Evolutionary conservation across 108 stramenopile species (phyloP).

Genomic region (Licmophora abbreviata): DNA sequence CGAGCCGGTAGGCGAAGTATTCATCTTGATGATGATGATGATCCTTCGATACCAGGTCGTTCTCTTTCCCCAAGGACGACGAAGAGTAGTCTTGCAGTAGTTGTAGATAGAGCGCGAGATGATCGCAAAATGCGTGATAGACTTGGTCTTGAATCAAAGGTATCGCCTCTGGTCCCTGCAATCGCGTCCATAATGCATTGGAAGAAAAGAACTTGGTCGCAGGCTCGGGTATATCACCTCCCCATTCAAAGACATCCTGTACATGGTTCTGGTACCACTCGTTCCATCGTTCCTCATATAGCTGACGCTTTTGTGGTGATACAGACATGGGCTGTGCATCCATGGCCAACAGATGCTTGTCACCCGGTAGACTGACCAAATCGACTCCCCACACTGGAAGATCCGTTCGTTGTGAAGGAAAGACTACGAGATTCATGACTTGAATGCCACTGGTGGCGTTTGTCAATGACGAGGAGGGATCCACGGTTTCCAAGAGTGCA

Average conservation of each 20-base stretch:
- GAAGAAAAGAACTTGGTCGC: constrained; percentile 63
- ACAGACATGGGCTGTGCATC: constrained; percentile 64
- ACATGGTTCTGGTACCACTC: constrained; percentile 34
- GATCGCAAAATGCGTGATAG: constrained; percentile 46
- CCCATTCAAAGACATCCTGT: constrained; percentile 49
- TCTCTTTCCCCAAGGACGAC: constrained; percentile 16
- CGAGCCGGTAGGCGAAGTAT: constrained; percentile 59
- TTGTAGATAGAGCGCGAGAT: constrained; percentile 63
- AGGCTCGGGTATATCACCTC: constrained; percentile 67
- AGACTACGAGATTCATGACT: constrained; percentile 71
- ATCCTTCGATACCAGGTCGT: constrained; percentile 2
- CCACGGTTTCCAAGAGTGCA: constrained; percentile 61
- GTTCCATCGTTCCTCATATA: constrained; percentile 28
- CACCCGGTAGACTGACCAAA: constrained; percentile 71
- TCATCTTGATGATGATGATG: constrained; percentile 20
- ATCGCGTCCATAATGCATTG: constrained; percentile 71
- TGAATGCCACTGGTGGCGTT: constrained; percentile 44
- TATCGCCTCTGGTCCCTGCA: constrained; percentile 27
- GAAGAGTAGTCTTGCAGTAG: constrained; percentile 11
- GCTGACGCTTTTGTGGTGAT: constrained; percentile 3
- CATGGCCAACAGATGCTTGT: constrained; percentile 50
- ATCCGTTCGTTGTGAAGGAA: constrained; percentile 31
- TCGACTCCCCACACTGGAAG: constrained; percentile 74
- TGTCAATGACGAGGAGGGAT: constrained; percentile 1
- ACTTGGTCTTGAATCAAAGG: constrained; percentile 38